phyloP scores from a whole-genome alignment of 2,329 filamentous ascomycete species.

The Aspergillus latus region DNA sequence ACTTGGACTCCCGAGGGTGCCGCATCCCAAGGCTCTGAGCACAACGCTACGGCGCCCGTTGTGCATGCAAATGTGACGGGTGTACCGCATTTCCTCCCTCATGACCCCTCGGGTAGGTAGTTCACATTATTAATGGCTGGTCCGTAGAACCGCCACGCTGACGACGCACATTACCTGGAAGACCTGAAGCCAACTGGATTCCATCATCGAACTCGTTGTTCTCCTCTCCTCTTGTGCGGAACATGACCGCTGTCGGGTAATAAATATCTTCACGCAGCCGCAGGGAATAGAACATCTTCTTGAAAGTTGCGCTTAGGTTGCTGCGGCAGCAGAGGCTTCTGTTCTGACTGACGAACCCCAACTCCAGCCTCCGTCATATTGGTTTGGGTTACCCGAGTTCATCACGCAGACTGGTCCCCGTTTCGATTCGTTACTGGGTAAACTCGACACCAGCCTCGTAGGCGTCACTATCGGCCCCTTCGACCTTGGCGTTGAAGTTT shows the following conservation, averaged over 20 bases:
- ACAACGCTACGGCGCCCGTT: constrained; percentile 60
- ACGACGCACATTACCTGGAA: constrained; percentile 60
- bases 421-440: constrained; percentile 23
- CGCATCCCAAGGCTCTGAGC: constrained; percentile 69
- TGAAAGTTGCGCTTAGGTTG: constrained; percentile 43
- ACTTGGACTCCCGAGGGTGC: constrained; percentile 64
- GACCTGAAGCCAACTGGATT: constrained; percentile 31
- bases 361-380: constrained; percentile 64
- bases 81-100: constrained; percentile 63
- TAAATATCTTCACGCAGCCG: constrained; percentile 55
- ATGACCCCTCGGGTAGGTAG: constrained; percentile 47
- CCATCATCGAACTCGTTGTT: constrained; percentile 49
- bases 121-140: constrained; percentile 35
- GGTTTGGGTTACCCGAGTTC: constrained; percentile 63
- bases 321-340: constrained; percentile 67
- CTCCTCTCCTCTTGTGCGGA: constrained; percentile 52
- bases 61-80: constrained; percentile 59
- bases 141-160: constrained; percentile 56
- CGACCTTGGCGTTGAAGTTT: constrained; percentile 40
- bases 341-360: constrained; percentile 66
- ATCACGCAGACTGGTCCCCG: constrained; percentile 56
- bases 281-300: constrained; percentile 54
- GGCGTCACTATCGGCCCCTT: constrained; percentile 58
- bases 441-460: constrained; percentile 56
- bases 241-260: constrained; percentile 59